These are phyloP conservation scores for Myriangium duriaei DNA, from an alignment of 2,329 filamentous ascomycete genomes.

Conservation along the genomic window DNA sequence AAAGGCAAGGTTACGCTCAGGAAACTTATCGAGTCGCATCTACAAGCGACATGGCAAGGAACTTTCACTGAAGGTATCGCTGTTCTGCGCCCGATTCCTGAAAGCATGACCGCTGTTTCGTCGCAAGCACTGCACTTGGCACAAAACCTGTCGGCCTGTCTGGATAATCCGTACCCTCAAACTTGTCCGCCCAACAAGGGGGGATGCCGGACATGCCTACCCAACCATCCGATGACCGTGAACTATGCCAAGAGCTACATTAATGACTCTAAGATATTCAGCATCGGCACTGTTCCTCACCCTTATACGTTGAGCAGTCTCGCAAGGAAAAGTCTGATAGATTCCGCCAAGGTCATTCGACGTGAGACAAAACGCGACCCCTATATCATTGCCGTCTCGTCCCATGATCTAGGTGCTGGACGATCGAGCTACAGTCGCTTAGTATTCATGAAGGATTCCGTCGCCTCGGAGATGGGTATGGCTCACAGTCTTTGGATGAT, in stretches of 20 bases:
- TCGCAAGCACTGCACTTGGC: slow-evolving; percentile 61
- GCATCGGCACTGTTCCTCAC: slow-evolving; percentile 79
- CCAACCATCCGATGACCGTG: slow-evolving; percentile 52
- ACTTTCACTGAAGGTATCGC: slow-evolving; percentile 64
- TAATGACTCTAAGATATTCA: slow-evolving; percentile 62
- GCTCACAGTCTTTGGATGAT: slow-evolving; percentile 68
- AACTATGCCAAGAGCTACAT: slow-evolving; percentile 54
- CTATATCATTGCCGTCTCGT: slow-evolving; percentile 64
- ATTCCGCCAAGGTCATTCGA: slow-evolving; percentile 32
- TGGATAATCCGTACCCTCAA: slow-evolving; percentile 55
- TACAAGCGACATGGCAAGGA: slow-evolving; percentile 77
- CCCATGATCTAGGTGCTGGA: slow-evolving; percentile 51
- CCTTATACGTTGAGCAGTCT: slow-evolving; percentile 73
- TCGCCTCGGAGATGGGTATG: slow-evolving; percentile 55
- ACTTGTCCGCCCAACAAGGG: slow-evolving; percentile 75
- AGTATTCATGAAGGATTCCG: slow-evolving; percentile 65
- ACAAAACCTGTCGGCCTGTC: slow-evolving; percentile 61
- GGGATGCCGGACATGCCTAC: slow-evolving; percentile 62
- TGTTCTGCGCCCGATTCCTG: slow-evolving; percentile 65
- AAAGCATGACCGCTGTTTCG: slow-evolving; percentile 62
- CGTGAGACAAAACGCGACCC: slow-evolving; percentile 57
- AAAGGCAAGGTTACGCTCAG: slow-evolving; percentile 54
- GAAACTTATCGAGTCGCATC: slow-evolving; percentile 67
- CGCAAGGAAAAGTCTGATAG: slow-evolving; percentile 34
- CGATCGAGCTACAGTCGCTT: slow-evolving; percentile 54